Evolutionary conservation across 2,329 filamentous ascomycete genomes (phyloP), one percentile per base, ranked within the genome.

Genomic region (Penicillium verrucosum): DNA sequence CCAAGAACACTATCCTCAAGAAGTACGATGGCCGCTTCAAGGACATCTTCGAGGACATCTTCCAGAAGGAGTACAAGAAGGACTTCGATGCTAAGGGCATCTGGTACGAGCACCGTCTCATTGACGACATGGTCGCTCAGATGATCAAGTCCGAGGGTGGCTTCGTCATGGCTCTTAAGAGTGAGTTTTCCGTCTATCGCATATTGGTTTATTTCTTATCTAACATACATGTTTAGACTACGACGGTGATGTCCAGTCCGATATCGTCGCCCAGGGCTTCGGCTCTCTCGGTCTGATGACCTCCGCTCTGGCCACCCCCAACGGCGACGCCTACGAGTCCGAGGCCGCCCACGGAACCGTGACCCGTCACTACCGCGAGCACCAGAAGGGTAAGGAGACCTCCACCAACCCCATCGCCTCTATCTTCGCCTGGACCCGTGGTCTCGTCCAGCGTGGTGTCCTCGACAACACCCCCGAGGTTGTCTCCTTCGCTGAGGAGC

Each of bases 1-100:
- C 94, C 78, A 99, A 99, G 89, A 97, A 97, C 84, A 99, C 94
- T 68, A 99, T 99, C 69, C 82, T 99, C 67, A 99, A 99, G 84
- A 93, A 92, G 78, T 99, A 99, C 80, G 94, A 99, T 73, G 94
- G 94, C 51, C 86, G 90, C 69, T 99, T 99, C 86, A 97, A 97
- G 87, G 94, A 99, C 73, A 95, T 97, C 77, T 99, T 99, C 86
- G 90, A 99, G 84, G 89, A 95, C 72, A 86, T 97, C 70, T 99
- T 93, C 79, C 90, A 97, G 62, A 84, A 82, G 58, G 80, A 88
- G 68, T 99, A 97, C 83, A 88, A 89, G 83, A 83, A 85, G 75
- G 84, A 90, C 43, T 97, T 97, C 68, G 92, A 97, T 75, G 88
- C 87, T 71, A 90, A 92, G 82, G 85, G 85, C 62, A 96, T 97